phyloP scores from a whole-genome alignment of 495 filamentous ascomycete genomes.

The Aspergillus asperescens region DNA sequence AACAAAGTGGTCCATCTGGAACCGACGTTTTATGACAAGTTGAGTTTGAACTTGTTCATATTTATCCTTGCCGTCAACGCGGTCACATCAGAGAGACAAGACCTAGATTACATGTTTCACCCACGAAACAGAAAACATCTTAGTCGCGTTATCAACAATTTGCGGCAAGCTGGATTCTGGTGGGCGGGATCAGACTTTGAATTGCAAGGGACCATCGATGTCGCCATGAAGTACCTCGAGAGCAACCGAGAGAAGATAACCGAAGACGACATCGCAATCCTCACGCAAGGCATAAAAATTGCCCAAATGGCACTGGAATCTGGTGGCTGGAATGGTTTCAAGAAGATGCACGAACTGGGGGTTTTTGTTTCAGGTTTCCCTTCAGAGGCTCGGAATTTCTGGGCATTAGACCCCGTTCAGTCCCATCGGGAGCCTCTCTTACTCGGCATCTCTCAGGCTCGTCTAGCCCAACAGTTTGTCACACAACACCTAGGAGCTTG shows the following conservation, averaged over 20 bases:
- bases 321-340: conserved; percentile 58
- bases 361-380: conserved; percentile 61
- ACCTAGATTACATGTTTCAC: conserved; percentile 86
- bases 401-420: conserved; percentile 53
- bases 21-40: conserved; percentile 75
- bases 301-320: conserved; percentile 56
- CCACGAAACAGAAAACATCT: conserved; percentile 60
- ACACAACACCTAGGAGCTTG: conserved; percentile 43
- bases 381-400: conserved; percentile 46
- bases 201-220: conserved; percentile 56
- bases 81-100: conserved; percentile 79
- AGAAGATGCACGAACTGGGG: conserved; percentile 69
- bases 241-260: conserved; percentile 49
- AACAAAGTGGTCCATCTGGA: conserved; percentile 70
- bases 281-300: conserved; percentile 57
- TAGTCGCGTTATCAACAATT: conserved; percentile 63
- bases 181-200: conserved; percentile 74
- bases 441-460: conserved; percentile 53
- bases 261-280: conserved; percentile 51
- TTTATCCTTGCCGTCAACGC: conserved; percentile 78
- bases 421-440: conserved; percentile 32
- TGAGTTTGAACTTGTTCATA: conserved; percentile 80
- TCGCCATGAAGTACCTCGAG: conserved; percentile 58
- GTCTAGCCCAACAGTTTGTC: conserved; percentile 54
- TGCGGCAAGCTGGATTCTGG: conserved; percentile 85